Conservation (phyloP, 495 filamentous ascomycete genomes). For the Tuber magnatum region DNA sequence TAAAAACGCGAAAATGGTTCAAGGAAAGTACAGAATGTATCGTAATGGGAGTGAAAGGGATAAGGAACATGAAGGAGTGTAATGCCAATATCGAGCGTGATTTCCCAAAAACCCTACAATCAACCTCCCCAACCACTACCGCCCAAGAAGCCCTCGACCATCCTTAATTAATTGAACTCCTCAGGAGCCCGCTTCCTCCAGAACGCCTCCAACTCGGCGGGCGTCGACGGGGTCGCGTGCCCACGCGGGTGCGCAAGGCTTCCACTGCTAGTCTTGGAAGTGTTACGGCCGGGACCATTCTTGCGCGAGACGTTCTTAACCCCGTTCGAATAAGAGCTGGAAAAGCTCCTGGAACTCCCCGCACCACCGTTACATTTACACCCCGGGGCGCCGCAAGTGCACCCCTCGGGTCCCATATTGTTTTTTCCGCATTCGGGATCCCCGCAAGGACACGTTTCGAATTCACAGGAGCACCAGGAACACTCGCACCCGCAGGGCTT, state of each 20-base stretch:
- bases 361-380: slow-evolving; percentile 7
- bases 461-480: slow-evolving; percentile 38
- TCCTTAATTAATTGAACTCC: slow-evolving; percentile 15
- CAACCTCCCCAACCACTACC: background rate
- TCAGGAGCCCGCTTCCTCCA: slow-evolving; percentile 31
- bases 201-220: slow-evolving; percentile 28
- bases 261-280: background rate
- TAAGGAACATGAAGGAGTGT: background rate
- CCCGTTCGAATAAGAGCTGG: slow-evolving; percentile 20
- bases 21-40: background rate
- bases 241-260: background rate
- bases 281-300: background rate
- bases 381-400: slow-evolving; percentile 35
- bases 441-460: slow-evolving; percentile 34
- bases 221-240: background rate
- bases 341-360: slow-evolving; percentile 12
- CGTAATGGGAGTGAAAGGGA: background rate
- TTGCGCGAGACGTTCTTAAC: slow-evolving; percentile 4
- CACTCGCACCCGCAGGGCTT: slow-evolving; percentile 40
- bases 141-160: background rate
- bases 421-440: slow-evolving; percentile 19
- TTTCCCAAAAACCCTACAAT: background rate
- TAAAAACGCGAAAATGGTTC: background rate
- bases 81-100: background rate
- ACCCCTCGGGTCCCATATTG: background rate